Conservation (phyloP, 2,329 filamentous ascomycete species). For the Claviceps lovelessii region DNA sequence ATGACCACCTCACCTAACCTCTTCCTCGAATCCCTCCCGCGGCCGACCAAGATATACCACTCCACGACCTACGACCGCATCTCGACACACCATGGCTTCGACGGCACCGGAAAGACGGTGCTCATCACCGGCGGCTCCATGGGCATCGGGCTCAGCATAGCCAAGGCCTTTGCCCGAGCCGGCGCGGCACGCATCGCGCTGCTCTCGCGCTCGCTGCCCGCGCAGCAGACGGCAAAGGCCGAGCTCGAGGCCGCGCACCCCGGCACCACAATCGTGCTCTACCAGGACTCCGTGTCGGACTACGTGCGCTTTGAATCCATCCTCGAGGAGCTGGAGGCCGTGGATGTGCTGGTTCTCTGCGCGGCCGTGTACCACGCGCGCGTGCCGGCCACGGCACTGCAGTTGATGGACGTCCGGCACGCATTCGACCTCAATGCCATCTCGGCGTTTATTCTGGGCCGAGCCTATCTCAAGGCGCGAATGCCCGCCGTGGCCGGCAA, state of each 20-base stretch:
- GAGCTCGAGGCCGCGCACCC: neutral
- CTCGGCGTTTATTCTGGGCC: neutral
- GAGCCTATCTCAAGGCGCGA: neutral
- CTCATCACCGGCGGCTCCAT: neutral
- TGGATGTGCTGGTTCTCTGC: neutral
- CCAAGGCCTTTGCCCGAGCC: neutral
- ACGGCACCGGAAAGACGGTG: neutral
- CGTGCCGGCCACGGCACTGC: neutral
- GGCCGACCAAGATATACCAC: neutral
- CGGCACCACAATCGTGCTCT: neutral
- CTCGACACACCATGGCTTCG: neutral
- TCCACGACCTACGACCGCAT: neutral
- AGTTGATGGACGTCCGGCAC: neutral
- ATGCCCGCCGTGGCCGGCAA: neutral
- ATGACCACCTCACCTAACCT: too few species aligned
- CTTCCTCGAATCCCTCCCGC: neutral
- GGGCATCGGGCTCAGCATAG: neutral
- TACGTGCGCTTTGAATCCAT: neutral
- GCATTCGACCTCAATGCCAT: neutral
- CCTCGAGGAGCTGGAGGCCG: neutral
- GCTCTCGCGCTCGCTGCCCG: neutral
- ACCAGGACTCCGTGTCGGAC: neutral
- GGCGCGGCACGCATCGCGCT: neutral
- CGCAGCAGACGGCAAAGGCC: neutral
- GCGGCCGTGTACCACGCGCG: neutral